phyloP scores from a whole-genome alignment of 2,329 filamentous ascomycete genomes.

The Aspergillus hiratsukae region DNA sequence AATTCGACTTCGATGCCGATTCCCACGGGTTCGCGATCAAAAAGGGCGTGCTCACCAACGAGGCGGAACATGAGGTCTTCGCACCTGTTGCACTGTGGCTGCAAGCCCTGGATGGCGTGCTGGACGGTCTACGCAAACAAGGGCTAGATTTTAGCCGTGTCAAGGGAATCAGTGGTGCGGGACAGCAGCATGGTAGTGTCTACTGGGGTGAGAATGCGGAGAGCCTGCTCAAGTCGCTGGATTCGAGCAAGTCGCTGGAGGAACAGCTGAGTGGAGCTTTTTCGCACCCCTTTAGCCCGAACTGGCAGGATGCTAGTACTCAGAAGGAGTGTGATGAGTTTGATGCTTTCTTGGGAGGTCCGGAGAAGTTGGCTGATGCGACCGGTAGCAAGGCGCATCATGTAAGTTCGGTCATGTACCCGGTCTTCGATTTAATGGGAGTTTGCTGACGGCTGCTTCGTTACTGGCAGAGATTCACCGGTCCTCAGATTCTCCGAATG shows the following conservation, averaged over 20 bases:
- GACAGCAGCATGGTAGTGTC: conserved; percentile 96
- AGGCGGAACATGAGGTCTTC: conserved; percentile 80
- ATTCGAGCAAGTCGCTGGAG: conserved; percentile 58
- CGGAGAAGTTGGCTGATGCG: conserved; percentile 65
- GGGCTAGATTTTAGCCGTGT: conserved; percentile 70
- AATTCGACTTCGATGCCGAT: conserved; percentile 92
- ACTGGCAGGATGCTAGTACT: conserved; percentile 97
- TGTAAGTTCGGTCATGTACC: conserved; percentile 49
- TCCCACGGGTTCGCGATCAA: conserved; percentile 70
- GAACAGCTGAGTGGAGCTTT: conserved; percentile 71
- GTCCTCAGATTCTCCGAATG: conserved; percentile 91
- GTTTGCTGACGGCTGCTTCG: not conserved
- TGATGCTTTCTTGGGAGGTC: conserved; percentile 64
- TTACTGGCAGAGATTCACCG: conserved; percentile 73
- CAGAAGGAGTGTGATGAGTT: conserved; percentile 88
- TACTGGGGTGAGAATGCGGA: conserved; percentile 79
- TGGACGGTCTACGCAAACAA: conserved; percentile 64
- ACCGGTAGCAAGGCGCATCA: conserved; percentile 95
- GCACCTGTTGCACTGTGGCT: conserved; percentile 93
- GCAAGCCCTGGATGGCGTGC: conserved; percentile 82
- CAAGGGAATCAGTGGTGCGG: conserved; percentile 80
- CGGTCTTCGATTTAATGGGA: not conserved
- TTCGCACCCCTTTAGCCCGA: conserved; percentile 82
- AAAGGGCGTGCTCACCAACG: conserved; percentile 84
- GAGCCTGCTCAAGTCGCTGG: conserved; percentile 56